These are phyloP conservation scores for Physcomitrium patens DNA, from an alignment of 225 moss, liverwort and hornwort species.

Conservation along the genomic window DNA sequence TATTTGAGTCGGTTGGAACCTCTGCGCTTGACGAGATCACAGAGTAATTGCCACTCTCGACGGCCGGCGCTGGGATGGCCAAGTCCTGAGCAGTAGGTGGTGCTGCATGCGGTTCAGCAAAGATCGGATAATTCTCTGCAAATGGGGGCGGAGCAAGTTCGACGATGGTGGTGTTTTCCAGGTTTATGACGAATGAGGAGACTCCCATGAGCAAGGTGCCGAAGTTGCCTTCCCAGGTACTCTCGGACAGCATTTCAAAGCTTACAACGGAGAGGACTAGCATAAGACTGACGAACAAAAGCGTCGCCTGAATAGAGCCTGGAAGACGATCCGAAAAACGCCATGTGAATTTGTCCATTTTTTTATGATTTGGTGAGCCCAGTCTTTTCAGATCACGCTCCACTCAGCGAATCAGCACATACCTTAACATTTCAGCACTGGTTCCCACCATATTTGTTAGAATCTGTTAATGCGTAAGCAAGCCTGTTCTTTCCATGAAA, in stretches of 20 bases:
- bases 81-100: neutral
- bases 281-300: slow-evolving; percentile 33
- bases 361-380: neutral
- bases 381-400: neutral
- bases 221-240: slow-evolving; percentile 30
- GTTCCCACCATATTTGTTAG: neutral
- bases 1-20: too few relatives aligned
- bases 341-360: slow-evolving; percentile 37
- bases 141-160: neutral
- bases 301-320: slow-evolving; percentile 28
- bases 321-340: slow-evolving; percentile 36
- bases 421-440: neutral
- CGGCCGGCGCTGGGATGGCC: neutral
- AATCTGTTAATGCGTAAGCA: neutral
- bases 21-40: too few relatives aligned
- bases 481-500: neutral
- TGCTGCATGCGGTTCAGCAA: neutral
- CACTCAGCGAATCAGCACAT: neutral
- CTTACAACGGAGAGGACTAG: slow-evolving; percentile 33
- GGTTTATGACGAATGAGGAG: slow-evolving; percentile 11
- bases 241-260: slow-evolving; percentile 37
- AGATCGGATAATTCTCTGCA: neutral
- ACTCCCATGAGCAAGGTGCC: slow-evolving; percentile 35
- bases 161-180: neutral
- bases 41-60: neutral